A percentile compares a stretch with the other conserved stretches of the same genome.
Conservation (phyloP, 1,139 yeast genomes). For the Blastobotrys niveus region DNA sequence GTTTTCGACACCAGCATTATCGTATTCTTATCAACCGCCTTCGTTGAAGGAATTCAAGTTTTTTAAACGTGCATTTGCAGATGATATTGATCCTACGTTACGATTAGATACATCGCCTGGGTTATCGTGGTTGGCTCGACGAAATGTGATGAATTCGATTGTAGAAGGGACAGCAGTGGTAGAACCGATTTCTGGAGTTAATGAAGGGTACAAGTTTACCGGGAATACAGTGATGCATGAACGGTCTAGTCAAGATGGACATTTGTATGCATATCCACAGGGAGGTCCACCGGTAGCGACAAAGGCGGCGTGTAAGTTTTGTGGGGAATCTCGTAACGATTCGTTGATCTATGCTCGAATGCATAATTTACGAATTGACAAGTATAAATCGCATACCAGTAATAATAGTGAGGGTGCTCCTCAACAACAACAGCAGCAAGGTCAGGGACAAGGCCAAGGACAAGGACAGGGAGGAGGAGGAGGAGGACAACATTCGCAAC, state of each 20-base stretch:
- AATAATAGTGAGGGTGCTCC: no score
- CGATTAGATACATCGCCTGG: conserved; percentile 58
- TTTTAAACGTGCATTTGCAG: conserved; percentile 58
- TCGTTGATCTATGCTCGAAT: conserved; percentile 71
- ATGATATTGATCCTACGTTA: conserved; percentile 74
- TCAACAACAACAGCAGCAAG: no score
- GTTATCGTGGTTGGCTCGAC: conserved; percentile 52
- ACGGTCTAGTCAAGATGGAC: conserved; percentile 6
- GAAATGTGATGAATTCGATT: conserved; percentile 58
- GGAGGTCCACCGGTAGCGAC: conserved; percentile 66
- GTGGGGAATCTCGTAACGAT: conserved; percentile 71
- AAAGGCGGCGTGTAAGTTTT: conserved; percentile 67
- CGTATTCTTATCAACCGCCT: conserved; percentile 17
- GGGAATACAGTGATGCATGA: conserved; percentile 24
- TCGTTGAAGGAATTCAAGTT: conserved; percentile 51
- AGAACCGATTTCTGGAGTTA: conserved; percentile 82
- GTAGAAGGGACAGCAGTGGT: conserved; percentile 77
- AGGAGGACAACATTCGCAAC: conserved; percentile 9
- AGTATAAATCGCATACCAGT: conserved; percentile 25
- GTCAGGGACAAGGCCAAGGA: background rate
- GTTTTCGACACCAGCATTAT: no score
- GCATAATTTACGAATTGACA: conserved; percentile 51
- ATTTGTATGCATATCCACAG: conserved; percentile 38
- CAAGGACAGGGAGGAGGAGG: background rate
- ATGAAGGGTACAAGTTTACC: conserved; percentile 43